Conservation (phyloP, 345 rosid species). For the Lepidium africanum region DNA sequence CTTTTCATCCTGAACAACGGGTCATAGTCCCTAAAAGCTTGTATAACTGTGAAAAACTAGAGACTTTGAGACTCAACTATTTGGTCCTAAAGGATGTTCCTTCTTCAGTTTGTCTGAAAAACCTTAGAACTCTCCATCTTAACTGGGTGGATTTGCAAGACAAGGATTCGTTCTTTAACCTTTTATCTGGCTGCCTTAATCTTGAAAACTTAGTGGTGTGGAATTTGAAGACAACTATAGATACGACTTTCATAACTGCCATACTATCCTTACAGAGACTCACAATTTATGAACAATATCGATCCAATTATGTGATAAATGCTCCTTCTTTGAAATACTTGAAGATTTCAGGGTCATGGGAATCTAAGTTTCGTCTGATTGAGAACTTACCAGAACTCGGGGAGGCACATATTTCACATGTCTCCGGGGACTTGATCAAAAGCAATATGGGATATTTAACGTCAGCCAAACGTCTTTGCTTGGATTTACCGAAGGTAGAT, state of each 20-base stretch:
- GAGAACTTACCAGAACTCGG: too few species aligned
- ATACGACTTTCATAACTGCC: not conserved
- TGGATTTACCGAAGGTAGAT: not conserved
- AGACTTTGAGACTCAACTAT: not conserved
- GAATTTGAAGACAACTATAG: too few species aligned
- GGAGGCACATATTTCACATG: too few species aligned
- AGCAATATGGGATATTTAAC: not conserved
- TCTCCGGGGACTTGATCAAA: not conserved
- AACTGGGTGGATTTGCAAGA: not conserved
- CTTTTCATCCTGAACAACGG: too few species aligned
- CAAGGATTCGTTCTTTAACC: not conserved
- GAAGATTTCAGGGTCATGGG: too few species aligned
- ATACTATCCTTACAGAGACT: slow-evolving; percentile 2
- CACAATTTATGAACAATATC: not conserved
- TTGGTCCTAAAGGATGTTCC: not conserved
- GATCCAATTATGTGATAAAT: not conserved
- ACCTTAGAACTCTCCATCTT: not conserved
- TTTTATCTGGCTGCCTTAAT: not conserved
- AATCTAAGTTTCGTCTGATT: too few species aligned
- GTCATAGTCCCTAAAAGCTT: not conserved
- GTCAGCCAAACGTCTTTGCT: slow-evolving; percentile 6
- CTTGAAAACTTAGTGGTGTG: not conserved
- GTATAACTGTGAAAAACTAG: not conserved
- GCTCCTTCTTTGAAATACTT: not conserved
- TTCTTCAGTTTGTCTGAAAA: not conserved